A percentile compares a stretch with the other conserved stretches of the same genome.
Evolutionary conservation across 768 basidiomycete species (phyloP).

Genomic region (Lentinula guzmanii): DNA sequence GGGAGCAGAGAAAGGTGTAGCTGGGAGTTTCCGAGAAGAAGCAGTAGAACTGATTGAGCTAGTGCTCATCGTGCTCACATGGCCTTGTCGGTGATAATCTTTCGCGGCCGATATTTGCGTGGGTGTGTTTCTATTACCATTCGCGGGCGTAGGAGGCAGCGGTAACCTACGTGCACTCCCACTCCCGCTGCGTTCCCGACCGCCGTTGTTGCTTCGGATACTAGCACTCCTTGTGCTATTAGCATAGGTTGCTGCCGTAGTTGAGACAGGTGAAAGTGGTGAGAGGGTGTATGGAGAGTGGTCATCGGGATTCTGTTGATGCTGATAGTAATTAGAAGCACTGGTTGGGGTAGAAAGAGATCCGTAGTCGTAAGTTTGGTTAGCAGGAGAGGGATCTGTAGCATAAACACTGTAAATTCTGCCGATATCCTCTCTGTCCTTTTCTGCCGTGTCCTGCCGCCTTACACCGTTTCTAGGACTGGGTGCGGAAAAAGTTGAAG

Average conservation of each 20-base stretch:
- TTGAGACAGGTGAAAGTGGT: not conserved
- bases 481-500: not conserved
- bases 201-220: not conserved
- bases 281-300: not conserved
- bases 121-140: not conserved
- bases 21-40: conserved; percentile 2
- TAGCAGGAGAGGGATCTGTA: not conserved
- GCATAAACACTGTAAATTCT: not conserved
- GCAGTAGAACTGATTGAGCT: not conserved
- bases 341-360: not conserved
- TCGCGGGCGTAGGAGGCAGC: not conserved
- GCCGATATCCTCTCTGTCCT: not conserved
- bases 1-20: not conserved
- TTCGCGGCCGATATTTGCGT: not conserved
- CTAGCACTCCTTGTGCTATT: not conserved
- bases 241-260: not conserved
- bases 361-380: not conserved
- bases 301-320: not conserved
- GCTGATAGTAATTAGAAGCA: not conserved
- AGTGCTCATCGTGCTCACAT: conserved; percentile 1
- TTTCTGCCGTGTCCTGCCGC: not conserved
- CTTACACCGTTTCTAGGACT: not conserved
- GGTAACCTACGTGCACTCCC: not conserved
- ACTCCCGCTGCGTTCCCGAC: not conserved
- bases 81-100: not conserved